Base-by-base conservation (phyloP, 2,329 filamentous ascomycete genomes). In the Trichoderma asperellum region DNA sequence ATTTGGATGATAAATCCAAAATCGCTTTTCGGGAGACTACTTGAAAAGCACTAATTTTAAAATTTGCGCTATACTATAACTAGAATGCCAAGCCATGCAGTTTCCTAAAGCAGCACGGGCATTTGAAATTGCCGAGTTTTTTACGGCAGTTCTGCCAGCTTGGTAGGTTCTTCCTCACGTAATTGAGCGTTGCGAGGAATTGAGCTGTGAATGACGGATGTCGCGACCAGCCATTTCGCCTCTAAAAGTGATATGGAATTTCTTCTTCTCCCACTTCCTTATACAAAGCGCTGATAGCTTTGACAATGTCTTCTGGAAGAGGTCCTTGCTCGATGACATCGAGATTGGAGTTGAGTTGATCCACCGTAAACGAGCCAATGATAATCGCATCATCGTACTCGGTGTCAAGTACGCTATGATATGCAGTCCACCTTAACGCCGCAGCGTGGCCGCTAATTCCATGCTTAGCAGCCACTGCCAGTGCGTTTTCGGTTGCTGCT, bases 241-340 rank as follows among this genome's bases (percentile, higher is more conserved):
- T 58, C 40, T 58, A 66, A 27, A 58, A 66, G n/a, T 63, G 59
- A 27, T 69, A 69, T 7, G 40, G 49, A 21, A 69, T 49, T 14
- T 69, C 67, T 10, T 58, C 59, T 2, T 43, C 11, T 18, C 58
- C 58, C 34, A 63, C 59, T 21, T 62, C 29, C 2, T 27, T 49
- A 21, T 68, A 63, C 35, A 69, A 14, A 2, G 35, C 53, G 21
- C n/a, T 32, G 18, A 69, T 6, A 35, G 67, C 67, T 12, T 60
- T 21, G 6, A 60, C 83, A 12, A 94, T 88, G 52, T 92, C 91
- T 3, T 91, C 86, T 0, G 91, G 91, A 68, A 95, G 78, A 0
- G 91, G 91, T 0, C 91, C 89, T 83, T 84, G 83, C 74, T 86
- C 83, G 5, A 88, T 73, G 57, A 80, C 78, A 40, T 81, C 78